phyloP scores from a whole-genome alignment of 2,329 filamentous ascomycete species.

The Verticillium isaacii region DNA sequence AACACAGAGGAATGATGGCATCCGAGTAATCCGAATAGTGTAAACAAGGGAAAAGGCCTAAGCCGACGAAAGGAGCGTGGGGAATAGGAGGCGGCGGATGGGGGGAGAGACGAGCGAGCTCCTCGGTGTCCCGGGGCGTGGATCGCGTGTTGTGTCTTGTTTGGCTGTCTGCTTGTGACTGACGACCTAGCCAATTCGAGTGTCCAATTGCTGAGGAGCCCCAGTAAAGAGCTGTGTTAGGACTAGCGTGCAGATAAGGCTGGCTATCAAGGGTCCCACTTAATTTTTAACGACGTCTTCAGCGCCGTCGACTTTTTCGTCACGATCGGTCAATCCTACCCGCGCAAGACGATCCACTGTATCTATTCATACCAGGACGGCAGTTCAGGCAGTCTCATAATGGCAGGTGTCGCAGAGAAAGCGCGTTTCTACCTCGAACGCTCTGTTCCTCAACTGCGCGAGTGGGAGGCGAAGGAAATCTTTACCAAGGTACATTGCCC shows the following conservation, averaged over 20 bases:
- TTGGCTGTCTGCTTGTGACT: background rate
- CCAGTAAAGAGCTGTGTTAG: background rate
- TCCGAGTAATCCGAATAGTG: conserved; percentile 23
- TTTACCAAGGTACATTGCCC: conserved; percentile 64
- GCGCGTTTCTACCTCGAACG: conserved; percentile 93
- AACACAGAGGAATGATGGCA: conserved; percentile 14
- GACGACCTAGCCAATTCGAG: background rate
- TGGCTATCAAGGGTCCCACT: background rate
- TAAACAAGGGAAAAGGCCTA: background rate
- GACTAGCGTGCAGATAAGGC: background rate
- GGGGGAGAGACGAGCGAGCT: conserved; percentile 1
- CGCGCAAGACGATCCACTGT: background rate
- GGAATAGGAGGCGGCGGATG: background rate
- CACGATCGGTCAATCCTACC: background rate
- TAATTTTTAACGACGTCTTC: background rate
- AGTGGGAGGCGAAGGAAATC: conserved; percentile 87
- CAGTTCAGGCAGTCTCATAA: conserved; percentile 26
- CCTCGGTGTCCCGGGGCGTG: background rate
- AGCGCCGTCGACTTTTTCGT: conserved; percentile 2
- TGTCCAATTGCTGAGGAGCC: background rate
- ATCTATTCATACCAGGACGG: background rate
- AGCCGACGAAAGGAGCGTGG: conserved; percentile 5
- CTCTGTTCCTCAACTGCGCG: conserved; percentile 84
- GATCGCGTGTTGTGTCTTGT: conserved; percentile 2
- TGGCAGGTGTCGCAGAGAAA: conserved; percentile 87